Conservation (phyloP, 495 filamentous ascomycete species). For the Penicillium flavigenum region DNA sequence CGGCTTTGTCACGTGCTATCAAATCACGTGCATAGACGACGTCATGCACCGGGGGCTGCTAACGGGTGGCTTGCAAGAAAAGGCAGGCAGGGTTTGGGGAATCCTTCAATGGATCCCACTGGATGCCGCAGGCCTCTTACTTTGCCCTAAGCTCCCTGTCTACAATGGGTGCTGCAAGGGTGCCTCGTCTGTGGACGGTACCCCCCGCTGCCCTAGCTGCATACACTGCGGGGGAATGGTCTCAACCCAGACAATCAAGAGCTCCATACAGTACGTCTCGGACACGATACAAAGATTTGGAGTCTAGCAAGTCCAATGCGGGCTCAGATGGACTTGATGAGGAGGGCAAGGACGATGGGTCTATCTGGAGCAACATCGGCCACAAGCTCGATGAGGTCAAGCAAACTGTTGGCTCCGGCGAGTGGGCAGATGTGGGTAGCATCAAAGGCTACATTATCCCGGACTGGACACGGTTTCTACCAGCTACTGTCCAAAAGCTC, state of each 20-base stretch:
- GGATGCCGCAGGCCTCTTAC: constrained; percentile 49
- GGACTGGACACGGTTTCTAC: constrained; percentile 75
- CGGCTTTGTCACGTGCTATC: background rate
- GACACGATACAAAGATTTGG: constrained; percentile 17
- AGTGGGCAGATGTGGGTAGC: constrained; percentile 61
- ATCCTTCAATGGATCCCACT: constrained; percentile 16
- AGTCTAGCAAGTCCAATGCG: constrained; percentile 5
- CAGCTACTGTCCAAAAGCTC: constrained; percentile 76
- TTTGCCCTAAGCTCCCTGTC: constrained; percentile 52
- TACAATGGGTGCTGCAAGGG: constrained; percentile 37
- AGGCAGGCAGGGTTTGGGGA: background rate
- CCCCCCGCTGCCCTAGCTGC: constrained; percentile 41
- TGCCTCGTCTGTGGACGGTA: constrained; percentile 38
- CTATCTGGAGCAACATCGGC: constrained; percentile 61
- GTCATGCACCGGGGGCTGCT: constrained; percentile 23
- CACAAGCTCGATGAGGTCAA: constrained; percentile 54
- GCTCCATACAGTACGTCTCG: constrained; percentile 27
- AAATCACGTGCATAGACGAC: constrained; percentile 30
- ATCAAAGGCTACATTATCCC: constrained; percentile 72
- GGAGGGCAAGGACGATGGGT: constrained; percentile 22
- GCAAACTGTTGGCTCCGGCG: constrained; percentile 53
- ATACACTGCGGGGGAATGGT: constrained; percentile 31
- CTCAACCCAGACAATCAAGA: constrained; percentile 25
- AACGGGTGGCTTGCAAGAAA: constrained; percentile 7
- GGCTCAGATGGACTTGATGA: background rate